phyloP scores from a whole-genome alignment of 371 early-diverging fungal genomes.

The Mortierella sp. region DNA sequence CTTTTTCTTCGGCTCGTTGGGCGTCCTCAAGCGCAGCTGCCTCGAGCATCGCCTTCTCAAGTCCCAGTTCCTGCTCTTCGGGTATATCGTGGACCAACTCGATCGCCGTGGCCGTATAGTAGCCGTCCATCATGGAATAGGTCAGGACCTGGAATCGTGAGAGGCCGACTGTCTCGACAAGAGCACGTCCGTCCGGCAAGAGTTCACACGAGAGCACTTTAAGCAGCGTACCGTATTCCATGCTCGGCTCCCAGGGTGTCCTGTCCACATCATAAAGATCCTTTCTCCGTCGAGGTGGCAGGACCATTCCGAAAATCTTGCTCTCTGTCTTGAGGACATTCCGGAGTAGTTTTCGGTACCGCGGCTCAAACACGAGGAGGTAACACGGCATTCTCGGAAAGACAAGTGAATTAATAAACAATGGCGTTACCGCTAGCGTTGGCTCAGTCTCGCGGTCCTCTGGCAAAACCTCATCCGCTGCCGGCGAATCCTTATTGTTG shows the following conservation, averaged over 20 bases:
- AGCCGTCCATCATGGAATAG: slow-evolving; percentile 31
- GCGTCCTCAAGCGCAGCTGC: slow-evolving; percentile 28
- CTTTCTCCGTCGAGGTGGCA: slow-evolving; percentile 36
- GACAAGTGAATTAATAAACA: slow-evolving; percentile 72
- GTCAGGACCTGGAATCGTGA: slow-evolving; percentile 58
- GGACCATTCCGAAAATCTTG: slow-evolving; percentile 70
- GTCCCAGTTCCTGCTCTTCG: slow-evolving; percentile 24
- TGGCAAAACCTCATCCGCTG: not conserved
- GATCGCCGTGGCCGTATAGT: slow-evolving; percentile 42
- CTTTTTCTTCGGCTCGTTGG: not conserved
- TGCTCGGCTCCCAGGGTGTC: slow-evolving; percentile 33
- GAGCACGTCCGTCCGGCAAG: slow-evolving; percentile 44
- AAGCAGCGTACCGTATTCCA: slow-evolving; percentile 57
- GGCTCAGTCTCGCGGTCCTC: slow-evolving; percentile 38
- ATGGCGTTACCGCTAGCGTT: slow-evolving; percentile 58
- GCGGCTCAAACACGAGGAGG: slow-evolving; percentile 74
- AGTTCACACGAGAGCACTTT: slow-evolving; percentile 54
- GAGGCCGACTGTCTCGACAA: slow-evolving; percentile 58
- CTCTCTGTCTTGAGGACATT: slow-evolving; percentile 63
- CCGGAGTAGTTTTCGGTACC: slow-evolving; percentile 71
- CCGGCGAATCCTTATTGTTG: not conserved
- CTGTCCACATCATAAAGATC: slow-evolving; percentile 32
- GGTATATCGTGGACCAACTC: slow-evolving; percentile 39
- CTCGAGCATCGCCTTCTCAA: slow-evolving; percentile 38
- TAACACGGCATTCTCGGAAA: slow-evolving; percentile 73